These are phyloP conservation scores for Syzygium oleosum DNA, from an alignment of 345 rosid species.

Conservation along the genomic window DNA sequence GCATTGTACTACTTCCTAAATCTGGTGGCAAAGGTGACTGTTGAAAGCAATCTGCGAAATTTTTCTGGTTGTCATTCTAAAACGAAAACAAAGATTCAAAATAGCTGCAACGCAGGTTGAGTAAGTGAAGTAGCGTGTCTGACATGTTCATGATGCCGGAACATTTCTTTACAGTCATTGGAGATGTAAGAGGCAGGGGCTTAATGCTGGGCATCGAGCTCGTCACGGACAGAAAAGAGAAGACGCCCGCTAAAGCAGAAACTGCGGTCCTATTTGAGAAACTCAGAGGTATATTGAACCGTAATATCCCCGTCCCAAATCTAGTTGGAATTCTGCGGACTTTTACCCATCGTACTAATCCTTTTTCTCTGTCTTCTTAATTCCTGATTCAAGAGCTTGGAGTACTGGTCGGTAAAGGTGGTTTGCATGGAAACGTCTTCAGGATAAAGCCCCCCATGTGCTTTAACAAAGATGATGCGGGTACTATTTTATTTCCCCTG, in stretches of 20 bases:
- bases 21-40: neutral
- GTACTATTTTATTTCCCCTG: constrained; percentile 16
- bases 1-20: neutral
- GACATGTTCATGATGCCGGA: neutral
- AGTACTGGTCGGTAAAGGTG: constrained; percentile 82
- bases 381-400: constrained; percentile 49
- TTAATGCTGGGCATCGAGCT: constrained; percentile 85
- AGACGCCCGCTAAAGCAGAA: constrained; percentile 88
- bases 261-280: constrained; percentile 68
- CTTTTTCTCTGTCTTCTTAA: neutral
- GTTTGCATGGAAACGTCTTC: constrained; percentile 81
- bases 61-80: neutral
- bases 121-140: neutral
- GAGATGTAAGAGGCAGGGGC: constrained; percentile 93
- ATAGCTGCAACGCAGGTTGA: neutral
- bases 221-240: constrained; percentile 65
- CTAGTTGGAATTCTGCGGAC: neutral
- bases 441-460: constrained; percentile 96
- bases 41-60: neutral
- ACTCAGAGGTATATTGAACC: constrained; percentile 46
- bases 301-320: neutral
- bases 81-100: neutral
- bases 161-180: constrained; percentile 47
- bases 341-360: neutral
- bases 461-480: constrained; percentile 86